Evolutionary conservation across 768 basidiomycete genomes (phyloP), one percentile per base, ranked within the genome.

Genomic region (Brasilioporus rufonigricans): DNA sequence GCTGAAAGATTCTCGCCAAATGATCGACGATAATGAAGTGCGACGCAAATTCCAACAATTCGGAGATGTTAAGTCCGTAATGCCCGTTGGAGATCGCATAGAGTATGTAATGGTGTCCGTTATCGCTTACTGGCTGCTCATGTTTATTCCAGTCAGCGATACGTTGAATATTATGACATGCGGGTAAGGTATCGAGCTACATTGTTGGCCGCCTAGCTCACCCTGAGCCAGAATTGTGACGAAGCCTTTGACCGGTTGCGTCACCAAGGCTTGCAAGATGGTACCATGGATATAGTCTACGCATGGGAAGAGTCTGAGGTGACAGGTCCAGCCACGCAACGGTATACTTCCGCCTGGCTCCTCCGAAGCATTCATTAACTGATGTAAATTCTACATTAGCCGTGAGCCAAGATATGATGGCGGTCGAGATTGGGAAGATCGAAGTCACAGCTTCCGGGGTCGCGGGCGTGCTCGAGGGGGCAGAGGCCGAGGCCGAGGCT

Each of bases 91-190:
- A 50, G 84, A 85, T 50, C 84, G 85, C 38, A 69, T 72, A 39
- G 86, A 91, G 87, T 84, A 62, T 51, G 77, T 68, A 46, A 44
- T 31, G 6, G 4, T 29, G 14, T 32, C 16, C 27, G 1, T 43
- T 13, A n/a, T 4, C 43, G 13, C 21, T 48, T 12, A 9, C 14
- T 35, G 21, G 24, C 51, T 49, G 26, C 55, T 63, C n/a, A 58
- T 36, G 41, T 35, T 48, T 12, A 50, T 26, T 27, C 9, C 56
- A 98, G 93, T 61, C 89, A 92, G 63, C 86, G 91, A 55, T 85
- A 91, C 59, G 89, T 98, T n/a, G 94, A 98, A 67, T 94, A 85
- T 66, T 99, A 87, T 66, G 97, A 99, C 66, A 91, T 82, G 23
- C 76, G 93, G 68, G 93, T 90, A 60, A 69, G 84, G 62, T 4